These are phyloP conservation scores for Wickerhamiella kurtzmanii DNA, from an alignment of 805 yeast genomes.

Conservation along the genomic window DNA sequence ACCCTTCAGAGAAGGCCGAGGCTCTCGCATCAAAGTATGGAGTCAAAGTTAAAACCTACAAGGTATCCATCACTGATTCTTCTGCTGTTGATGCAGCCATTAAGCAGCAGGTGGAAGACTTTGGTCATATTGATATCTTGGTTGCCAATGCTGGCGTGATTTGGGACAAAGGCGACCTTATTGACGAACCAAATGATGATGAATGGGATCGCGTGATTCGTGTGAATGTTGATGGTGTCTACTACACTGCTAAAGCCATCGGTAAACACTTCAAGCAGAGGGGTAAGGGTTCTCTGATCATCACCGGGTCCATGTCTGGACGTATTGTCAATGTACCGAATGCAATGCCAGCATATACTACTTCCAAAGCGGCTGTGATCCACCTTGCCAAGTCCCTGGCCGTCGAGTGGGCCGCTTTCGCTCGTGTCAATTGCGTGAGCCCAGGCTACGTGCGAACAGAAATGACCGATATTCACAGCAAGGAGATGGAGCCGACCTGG, in stretches of 20 bases:
- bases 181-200: conserved; percentile 35
- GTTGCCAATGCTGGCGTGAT: conserved; percentile 88
- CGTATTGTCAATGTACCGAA: conserved; percentile 81
- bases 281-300: conserved; percentile 63
- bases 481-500: conserved; percentile 37
- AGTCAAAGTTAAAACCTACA: conserved; percentile 49
- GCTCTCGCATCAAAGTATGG: conserved; percentile 43
- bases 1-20: conserved; percentile 49
- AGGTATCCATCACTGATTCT: conserved; percentile 41
- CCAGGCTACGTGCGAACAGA: conserved; percentile 78
- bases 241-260: conserved; percentile 62
- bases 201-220: conserved; percentile 64
- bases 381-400: conserved; percentile 70
- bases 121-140: conserved; percentile 69
- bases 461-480: conserved; percentile 37
- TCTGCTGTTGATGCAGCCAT: conserved; percentile 39
- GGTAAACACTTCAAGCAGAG: conserved; percentile 66
- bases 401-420: conserved; percentile 77
- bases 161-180: conserved; percentile 56
- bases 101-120: conserved; percentile 43
- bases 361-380: conserved; percentile 71
- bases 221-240: conserved; percentile 69
- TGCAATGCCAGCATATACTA: conserved; percentile 71
- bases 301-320: conserved; percentile 85
- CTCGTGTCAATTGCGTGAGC: conserved; percentile 65